A percentile compares a stretch with the other conserved stretches of the same genome.
phyloP scores from a whole-genome alignment of 495 filamentous ascomycete species.

The Neurospora africana region DNA sequence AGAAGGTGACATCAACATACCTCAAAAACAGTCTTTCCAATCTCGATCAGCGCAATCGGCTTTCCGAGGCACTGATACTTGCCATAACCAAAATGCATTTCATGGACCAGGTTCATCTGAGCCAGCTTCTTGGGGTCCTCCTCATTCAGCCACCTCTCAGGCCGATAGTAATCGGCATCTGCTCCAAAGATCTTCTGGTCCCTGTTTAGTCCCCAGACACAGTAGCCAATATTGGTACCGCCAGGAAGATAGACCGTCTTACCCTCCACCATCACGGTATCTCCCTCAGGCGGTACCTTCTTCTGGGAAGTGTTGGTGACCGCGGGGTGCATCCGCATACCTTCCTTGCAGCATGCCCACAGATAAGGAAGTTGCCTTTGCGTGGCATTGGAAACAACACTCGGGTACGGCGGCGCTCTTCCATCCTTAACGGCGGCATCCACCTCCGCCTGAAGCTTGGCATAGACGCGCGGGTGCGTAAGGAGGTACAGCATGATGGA shows the following conservation, averaged over 20 bases:
- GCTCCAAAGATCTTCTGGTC: conserved; percentile 31
- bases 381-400: conserved; percentile 26
- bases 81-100: conserved; percentile 28
- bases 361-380: conserved; percentile 39
- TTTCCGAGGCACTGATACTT: conserved; percentile 30
- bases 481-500: conserved; percentile 46
- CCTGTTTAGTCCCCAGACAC: conserved; percentile 18
- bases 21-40: conserved; percentile 44
- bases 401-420: conserved; percentile 3
- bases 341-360: conserved; percentile 38
- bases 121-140: conserved; percentile 9
- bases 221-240: conserved; percentile 36
- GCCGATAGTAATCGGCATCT: conserved; percentile 37
- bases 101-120: conserved; percentile 9
- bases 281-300: conserved; percentile 36
- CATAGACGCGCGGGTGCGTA: conserved; percentile 34
- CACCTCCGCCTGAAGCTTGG: conserved; percentile 47
- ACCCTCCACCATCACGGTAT: conserved; percentile 31
- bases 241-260: conserved; percentile 40
- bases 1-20: conserved; percentile 15
- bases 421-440: conserved; percentile 22
- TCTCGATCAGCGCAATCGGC: conserved; percentile 26
- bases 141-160: conserved; percentile 44
- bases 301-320: conserved; percentile 26
- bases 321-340: conserved; percentile 33